Evolutionary conservation across 805 yeast species (phyloP).

Genomic region (Pichia deserticola): DNA sequence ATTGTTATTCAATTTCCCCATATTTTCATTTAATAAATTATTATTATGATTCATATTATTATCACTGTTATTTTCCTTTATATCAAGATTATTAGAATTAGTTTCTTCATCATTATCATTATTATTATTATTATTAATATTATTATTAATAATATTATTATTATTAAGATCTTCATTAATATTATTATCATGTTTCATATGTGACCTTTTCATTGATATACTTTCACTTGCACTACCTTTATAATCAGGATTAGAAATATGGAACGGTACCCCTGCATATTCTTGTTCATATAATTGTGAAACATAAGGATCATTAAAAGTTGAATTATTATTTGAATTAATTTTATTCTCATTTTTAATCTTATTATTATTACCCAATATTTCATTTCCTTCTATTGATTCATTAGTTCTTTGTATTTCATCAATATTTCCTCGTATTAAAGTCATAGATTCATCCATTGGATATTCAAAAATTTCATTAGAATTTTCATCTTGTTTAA

Average conservation of each 20-base stretch:
- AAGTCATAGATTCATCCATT: slow-evolving; percentile 2
- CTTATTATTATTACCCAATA: neutral
- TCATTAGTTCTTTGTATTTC: neutral
- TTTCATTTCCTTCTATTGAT: neutral
- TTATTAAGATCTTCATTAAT: neutral
- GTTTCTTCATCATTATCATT: too few species aligned
- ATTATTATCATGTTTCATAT: neutral
- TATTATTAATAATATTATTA: neutral
- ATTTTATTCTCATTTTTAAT: neutral
- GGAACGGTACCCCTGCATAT: slow-evolving; percentile 18
- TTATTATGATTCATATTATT: too few species aligned
- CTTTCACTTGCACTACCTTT: slow-evolving; percentile 11
- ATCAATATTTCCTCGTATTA: neutral
- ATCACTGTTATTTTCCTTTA: too few species aligned
- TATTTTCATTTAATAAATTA: too few species aligned
- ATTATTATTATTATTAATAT: neutral
- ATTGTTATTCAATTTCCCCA: too few species aligned
- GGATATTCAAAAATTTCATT: slow-evolving; percentile 6
- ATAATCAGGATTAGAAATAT: slow-evolving; percentile 22
- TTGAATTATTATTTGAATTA: neutral
- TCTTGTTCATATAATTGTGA: slow-evolving; percentile 29
- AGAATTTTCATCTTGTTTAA: slow-evolving; percentile 5
- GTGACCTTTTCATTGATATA: neutral
- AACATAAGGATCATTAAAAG: slow-evolving; percentile 16
- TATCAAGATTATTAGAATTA: too few species aligned